Conservation (phyloP, 495 filamentous ascomycete genomes). For the Aspergillus coremiiformis region DNA sequence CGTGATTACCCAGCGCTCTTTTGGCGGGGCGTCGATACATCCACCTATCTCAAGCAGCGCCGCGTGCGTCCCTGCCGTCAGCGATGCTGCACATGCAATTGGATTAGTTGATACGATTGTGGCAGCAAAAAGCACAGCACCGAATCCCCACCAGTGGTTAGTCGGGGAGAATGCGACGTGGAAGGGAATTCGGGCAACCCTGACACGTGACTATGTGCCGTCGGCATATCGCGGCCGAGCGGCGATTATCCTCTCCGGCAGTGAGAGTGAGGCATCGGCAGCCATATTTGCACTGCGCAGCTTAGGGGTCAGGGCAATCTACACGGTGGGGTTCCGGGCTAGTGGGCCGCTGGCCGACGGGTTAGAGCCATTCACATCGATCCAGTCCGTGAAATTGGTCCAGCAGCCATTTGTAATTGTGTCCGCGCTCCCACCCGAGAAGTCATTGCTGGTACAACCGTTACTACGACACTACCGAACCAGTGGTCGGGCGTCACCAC, state of each 20-base stretch:
- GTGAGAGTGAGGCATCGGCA: conserved; percentile 62
- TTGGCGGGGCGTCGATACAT: conserved; percentile 73
- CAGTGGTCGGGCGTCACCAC: conserved; percentile 38
- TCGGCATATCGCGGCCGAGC: conserved; percentile 69
- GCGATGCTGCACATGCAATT: conserved; percentile 65
- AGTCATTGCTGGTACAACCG: conserved; percentile 71
- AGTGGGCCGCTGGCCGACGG: conserved; percentile 54
- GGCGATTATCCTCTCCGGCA: conserved; percentile 62
- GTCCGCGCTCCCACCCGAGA: conserved; percentile 68
- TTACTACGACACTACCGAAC: conserved; percentile 57
- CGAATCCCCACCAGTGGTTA: conserved; percentile 40
- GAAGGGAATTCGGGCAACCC: conserved; percentile 74
- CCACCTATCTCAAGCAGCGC: conserved; percentile 50
- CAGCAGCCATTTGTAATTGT: conserved; percentile 74
- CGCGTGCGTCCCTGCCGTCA: conserved; percentile 55
- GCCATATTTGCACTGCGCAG: conserved; percentile 68
- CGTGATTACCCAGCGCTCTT: conserved; percentile 59
- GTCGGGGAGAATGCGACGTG: conserved; percentile 74
- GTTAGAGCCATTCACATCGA: conserved; percentile 69
- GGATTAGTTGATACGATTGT: conserved; percentile 76
- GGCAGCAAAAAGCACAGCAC: conserved; percentile 21
- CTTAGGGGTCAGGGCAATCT: conserved; percentile 69
- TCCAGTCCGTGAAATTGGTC: conserved; percentile 68
- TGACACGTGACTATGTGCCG: conserved; percentile 73
- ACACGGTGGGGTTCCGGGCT: conserved; percentile 75